A percentile compares a stretch with the other conserved stretches of the same genome.
Conservation (phyloP, 805 yeast genomes). For the Candida lessepsii region DNA sequence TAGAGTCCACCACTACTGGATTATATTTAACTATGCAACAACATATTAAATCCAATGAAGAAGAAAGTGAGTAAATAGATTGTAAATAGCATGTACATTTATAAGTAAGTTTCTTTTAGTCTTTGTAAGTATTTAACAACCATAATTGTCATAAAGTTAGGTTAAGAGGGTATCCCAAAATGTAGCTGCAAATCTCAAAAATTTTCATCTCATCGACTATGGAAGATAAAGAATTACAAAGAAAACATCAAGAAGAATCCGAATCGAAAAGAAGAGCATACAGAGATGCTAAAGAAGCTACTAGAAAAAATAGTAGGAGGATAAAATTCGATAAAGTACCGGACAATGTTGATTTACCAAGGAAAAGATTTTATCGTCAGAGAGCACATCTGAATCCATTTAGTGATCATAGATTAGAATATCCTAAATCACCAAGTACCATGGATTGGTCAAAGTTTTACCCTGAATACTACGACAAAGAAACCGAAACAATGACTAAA, state of each 20-base stretch:
- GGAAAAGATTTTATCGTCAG: slow-evolving; percentile 87
- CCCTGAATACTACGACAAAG: slow-evolving; percentile 55
- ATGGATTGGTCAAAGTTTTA: slow-evolving; percentile 87
- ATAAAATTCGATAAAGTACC: slow-evolving; percentile 39
- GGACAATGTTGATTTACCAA: slow-evolving; percentile 57
- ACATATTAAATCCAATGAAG: slow-evolving; percentile 13
- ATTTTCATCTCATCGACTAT: slow-evolving; percentile 11
- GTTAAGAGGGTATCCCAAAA: too few relatives aligned
- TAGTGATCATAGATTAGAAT: slow-evolving; percentile 89
- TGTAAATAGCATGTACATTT: not conserved
- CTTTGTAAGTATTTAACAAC: too few relatives aligned
- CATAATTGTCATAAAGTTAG: too few relatives aligned
- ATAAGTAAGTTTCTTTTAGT: too few relatives aligned
- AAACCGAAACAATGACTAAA: slow-evolving; percentile 41
- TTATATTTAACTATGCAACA: slow-evolving; percentile 75
- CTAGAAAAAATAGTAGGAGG: slow-evolving; percentile 34
- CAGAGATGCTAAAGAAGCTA: slow-evolving; percentile 39
- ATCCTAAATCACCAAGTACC: slow-evolving; percentile 73
- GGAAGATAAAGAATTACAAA: slow-evolving; percentile 18
- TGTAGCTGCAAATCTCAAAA: slow-evolving; percentile 3
- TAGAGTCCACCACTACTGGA: slow-evolving; percentile 64
- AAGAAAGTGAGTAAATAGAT: slow-evolving; percentile 7
- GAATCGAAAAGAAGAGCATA: slow-evolving; percentile 48
- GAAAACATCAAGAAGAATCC: slow-evolving; percentile 23
- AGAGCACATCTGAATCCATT: slow-evolving; percentile 98